Evolutionary conservation across 1,139 yeast species (phyloP).

Genomic region (Suhomyces choctaworum): DNA sequence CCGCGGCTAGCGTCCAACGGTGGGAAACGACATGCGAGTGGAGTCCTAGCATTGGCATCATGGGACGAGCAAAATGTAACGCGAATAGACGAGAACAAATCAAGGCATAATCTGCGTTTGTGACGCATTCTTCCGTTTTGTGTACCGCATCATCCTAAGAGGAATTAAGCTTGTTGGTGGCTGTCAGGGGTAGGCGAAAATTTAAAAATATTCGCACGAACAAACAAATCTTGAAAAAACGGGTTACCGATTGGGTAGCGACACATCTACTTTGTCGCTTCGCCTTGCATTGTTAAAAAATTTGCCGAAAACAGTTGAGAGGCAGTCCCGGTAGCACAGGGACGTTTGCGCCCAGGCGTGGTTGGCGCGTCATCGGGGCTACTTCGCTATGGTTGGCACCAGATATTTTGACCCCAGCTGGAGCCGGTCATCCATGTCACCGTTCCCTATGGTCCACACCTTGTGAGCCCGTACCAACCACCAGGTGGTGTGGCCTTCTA

Average conservation of each 20-base stretch:
- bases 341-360: no score
- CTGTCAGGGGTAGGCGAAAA: conserved; percentile 13
- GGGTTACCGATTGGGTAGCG: conserved; percentile 6
- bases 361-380: conserved; percentile 1
- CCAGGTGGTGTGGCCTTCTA: no score
- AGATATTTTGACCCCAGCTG: background rate
- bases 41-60: no score
- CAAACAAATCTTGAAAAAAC: conserved; percentile 1
- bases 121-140: no score
- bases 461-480: no score
- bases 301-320: conserved; percentile 5
- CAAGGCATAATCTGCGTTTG: no score
- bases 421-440: no score
- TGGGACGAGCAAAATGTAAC: no score
- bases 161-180: conserved; percentile 6
- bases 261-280: conserved; percentile 5
- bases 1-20: no score
- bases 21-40: no score
- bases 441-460: no score
- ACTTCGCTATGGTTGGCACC: background rate
- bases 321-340: conserved; percentile 4
- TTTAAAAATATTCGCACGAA: conserved; percentile 4
- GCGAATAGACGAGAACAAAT: no score
- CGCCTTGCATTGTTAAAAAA: conserved; percentile 7
- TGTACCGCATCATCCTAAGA: background rate